Evolutionary conservation across 106 monocot genomes (phyloP).

Genomic region (Allium cepa): DNA sequence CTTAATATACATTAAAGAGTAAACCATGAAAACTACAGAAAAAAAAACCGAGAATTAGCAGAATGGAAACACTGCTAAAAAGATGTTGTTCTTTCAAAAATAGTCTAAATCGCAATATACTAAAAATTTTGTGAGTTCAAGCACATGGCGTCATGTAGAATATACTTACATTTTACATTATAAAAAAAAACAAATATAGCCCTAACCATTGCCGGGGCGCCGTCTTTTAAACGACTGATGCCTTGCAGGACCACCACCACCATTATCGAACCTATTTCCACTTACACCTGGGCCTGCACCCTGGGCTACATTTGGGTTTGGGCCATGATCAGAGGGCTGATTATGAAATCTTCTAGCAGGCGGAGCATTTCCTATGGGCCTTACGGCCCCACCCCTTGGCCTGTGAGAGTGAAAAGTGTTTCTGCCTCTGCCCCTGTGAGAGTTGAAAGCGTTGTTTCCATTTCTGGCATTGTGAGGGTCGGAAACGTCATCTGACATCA

Average conservation of each 20-base stretch:
- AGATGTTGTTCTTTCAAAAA: too few species aligned
- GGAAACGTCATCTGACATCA: constrained; percentile 16
- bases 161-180: not conserved
- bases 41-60: too few species aligned
- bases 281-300: not conserved
- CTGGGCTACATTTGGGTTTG: too few species aligned
- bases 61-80: too few species aligned
- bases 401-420: too few species aligned
- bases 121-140: too few species aligned
- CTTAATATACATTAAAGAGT: too few species aligned
- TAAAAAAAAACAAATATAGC: not conserved
- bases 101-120: too few species aligned
- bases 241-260: constrained; percentile 3
- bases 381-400: too few species aligned
- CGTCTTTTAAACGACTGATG: constrained; percentile 3
- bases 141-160: too few species aligned
- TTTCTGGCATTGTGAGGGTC: too few species aligned
- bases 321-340: not conserved
- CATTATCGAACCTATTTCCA: not conserved
- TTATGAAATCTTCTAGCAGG: not conserved
- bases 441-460: not conserved
- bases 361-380: not conserved
- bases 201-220: constrained; percentile 4
- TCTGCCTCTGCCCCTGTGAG: not conserved
- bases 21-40: too few species aligned